These are phyloP conservation scores for Cubamyces lactineus DNA, from an alignment of 768 basidiomycete species.

Conservation along the genomic window DNA sequence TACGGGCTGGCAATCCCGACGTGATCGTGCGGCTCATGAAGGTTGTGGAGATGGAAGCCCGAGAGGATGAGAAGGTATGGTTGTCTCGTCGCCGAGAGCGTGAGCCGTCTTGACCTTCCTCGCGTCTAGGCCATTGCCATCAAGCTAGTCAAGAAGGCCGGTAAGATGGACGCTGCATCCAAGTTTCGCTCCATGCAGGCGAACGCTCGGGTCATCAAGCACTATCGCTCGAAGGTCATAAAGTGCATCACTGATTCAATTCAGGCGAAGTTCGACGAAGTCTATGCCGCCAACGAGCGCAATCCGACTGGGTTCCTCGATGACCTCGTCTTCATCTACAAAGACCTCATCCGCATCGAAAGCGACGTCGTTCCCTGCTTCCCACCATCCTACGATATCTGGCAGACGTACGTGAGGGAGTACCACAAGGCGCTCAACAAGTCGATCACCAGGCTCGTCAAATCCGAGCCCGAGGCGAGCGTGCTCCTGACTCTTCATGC, in stretches of 20 bases:
- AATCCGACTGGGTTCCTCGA: constrained; percentile 78
- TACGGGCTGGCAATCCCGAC: constrained; percentile 74
- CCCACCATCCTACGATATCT: constrained; percentile 90
- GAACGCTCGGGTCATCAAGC: constrained; percentile 90
- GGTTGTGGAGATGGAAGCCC: constrained; percentile 91
- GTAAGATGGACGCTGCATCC: constrained; percentile 89
- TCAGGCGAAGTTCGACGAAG: constrained; percentile 66
- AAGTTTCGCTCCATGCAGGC: constrained; percentile 95
- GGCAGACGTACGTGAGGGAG: constrained; percentile 78
- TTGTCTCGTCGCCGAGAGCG: background rate
- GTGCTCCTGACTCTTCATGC: constrained; percentile 83
- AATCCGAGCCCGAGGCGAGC: constrained; percentile 84
- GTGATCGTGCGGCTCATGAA: constrained; percentile 94
- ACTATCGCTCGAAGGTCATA: constrained; percentile 89
- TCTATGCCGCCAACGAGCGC: constrained; percentile 61
- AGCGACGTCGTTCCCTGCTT: constrained; percentile 89
- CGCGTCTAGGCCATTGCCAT: constrained; percentile 81
- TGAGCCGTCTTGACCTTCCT: background rate
- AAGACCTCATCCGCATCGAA: constrained; percentile 93
- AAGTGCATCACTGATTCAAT: constrained; percentile 82
- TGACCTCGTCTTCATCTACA: constrained; percentile 86
- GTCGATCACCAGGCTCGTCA: constrained; percentile 70
- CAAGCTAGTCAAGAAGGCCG: constrained; percentile 91
- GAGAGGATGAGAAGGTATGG: constrained; percentile 89
- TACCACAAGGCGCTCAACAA: constrained; percentile 87